Base-by-base conservation (phyloP, 495 filamentous ascomycete genomes). In the Penicillium taxi region DNA sequence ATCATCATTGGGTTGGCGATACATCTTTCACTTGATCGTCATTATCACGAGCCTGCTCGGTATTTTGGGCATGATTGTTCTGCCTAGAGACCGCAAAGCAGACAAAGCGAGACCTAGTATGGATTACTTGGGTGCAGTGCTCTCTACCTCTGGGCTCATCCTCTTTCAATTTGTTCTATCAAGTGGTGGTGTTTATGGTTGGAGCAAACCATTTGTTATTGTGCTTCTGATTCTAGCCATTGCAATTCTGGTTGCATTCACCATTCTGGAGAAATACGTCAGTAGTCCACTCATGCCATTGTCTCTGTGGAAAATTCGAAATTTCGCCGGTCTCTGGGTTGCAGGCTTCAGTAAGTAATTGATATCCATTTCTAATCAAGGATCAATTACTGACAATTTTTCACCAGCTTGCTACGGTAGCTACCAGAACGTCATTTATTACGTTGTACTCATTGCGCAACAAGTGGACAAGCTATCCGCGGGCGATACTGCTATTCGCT, bases 151-250 rank as follows among this genome's bases (percentile, higher is more conserved):
- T 11, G 59, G 59, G 11, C 37, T 63, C 4, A 60, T 63, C 17
- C 42, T 63, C 18, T 50, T 63, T n/a, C 59, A 63, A 30, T 63
- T 63, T 19, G 59, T 63, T 3, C 52, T 63, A 1, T 63, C 59
- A 5, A 53, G 59, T 29, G 59, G 59, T 1, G 56, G 59, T 29
- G 36, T 40, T 4, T 63, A 64, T n/a, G 71, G 71, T 17, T 74
- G 73, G 71, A 40, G 43, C 5, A 50, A 41, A 4, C 61, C 69
- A 0, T 73, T 74, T 37, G 58, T 69, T 34, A 63, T 67, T 31
- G 58, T 55, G 5, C 56, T 73, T 0, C 42, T 75, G 13, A 48
- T 71, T 26, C 20, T 67, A 2, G 58, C 67, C 2, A 36, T 71
- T 22, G 39, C 47, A 6, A 50, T 66, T 14, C 57, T 74, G 15